Percentiles rank a stretch among this genome's conserved stretches.
phyloP scores from a whole-genome alignment of 2,329 filamentous ascomycete genomes.

The Podosphaera leucotricha region DNA sequence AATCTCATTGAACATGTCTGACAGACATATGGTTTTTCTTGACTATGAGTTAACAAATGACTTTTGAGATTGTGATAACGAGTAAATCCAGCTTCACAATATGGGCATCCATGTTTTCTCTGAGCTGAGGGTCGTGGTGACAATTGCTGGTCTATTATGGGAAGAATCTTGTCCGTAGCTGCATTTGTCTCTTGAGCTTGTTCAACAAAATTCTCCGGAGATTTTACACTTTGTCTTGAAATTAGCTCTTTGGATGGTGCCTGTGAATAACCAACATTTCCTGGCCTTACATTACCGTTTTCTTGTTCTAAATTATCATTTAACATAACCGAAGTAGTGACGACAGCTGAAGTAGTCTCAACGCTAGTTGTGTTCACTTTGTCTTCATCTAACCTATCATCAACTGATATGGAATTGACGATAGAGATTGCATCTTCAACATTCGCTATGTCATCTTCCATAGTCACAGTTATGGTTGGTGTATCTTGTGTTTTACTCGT shows the following conservation, averaged over 20 bases:
- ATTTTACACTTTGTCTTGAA: slow-evolving; percentile 13
- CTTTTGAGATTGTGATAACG: slow-evolving; percentile 95
- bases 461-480: slow-evolving; percentile 15
- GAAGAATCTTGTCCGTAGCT: slow-evolving; percentile 30
- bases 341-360: slow-evolving; percentile 14
- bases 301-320: slow-evolving; percentile 10
- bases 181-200: slow-evolving; percentile 10
- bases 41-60: slow-evolving; percentile 87
- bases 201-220: slow-evolving; percentile 13
- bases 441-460: slow-evolving; percentile 14
- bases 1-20: slow-evolving; percentile 86
- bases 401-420: slow-evolving; percentile 11
- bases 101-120: slow-evolving; percentile 91
- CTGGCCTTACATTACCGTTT: slow-evolving; percentile 7
- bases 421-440: slow-evolving; percentile 14
- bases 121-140: slow-evolving; percentile 44
- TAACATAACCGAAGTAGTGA: slow-evolving; percentile 13
- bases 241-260: slow-evolving; percentile 9
- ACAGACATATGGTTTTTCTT: slow-evolving; percentile 93
- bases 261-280: slow-evolving; percentile 7
- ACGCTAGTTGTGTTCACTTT: slow-evolving; percentile 15
- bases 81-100: slow-evolving; percentile 91
- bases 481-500: slow-evolving; percentile 33
- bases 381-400: slow-evolving; percentile 14
- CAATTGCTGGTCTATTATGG: slow-evolving; percentile 24